A percentile compares a stretch with the other conserved stretches of the same genome.
Evolutionary conservation across 2,329 filamentous ascomycete genomes (phyloP).

Genomic region (Drechslerella coelobrocha): DNA sequence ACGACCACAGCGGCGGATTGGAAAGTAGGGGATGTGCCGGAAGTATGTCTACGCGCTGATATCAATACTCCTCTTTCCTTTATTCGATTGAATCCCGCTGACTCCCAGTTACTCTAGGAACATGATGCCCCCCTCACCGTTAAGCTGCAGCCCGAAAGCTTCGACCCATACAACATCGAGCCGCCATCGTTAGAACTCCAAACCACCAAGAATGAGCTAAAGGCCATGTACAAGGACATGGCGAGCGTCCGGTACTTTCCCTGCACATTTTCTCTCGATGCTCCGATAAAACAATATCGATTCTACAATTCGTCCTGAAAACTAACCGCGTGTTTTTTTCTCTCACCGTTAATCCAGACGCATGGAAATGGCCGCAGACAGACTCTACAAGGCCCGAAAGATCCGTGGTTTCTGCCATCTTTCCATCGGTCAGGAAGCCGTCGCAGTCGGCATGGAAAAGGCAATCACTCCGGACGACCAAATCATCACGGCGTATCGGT

Average conservation of each 20-base stretch:
- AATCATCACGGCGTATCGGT: slow-evolving; percentile 96
- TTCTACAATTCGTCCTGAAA: neutral
- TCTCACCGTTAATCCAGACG: slow-evolving; percentile 67
- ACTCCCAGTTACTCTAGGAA: slow-evolving; percentile 65
- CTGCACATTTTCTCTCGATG: slow-evolving; percentile 10
- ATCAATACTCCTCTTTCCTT: slow-evolving; percentile 14
- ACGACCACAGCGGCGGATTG: slow-evolving; percentile 27
- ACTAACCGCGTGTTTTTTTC: neutral
- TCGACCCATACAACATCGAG: slow-evolving; percentile 99
- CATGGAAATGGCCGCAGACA: slow-evolving; percentile 99
- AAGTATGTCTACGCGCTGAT: slow-evolving; percentile 11
- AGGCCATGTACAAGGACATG: slow-evolving; percentile 99
- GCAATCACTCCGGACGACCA: slow-evolving; percentile 90
- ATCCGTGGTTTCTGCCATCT: slow-evolving; percentile 99
- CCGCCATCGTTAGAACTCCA: slow-evolving; percentile 90
- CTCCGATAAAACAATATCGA: neutral
- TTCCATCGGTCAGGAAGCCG: slow-evolving; percentile 96
- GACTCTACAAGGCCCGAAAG: slow-evolving; percentile 99
- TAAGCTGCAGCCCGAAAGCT: slow-evolving; percentile 94
- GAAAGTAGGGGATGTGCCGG: slow-evolving; percentile 22
- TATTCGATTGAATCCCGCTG: neutral
- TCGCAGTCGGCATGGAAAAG: slow-evolving; percentile 95
- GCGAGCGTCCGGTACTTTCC: slow-evolving; percentile 80
- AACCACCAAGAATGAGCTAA: slow-evolving; percentile 96
- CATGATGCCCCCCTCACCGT: slow-evolving; percentile 93